A percentile compares a stretch with the other conserved stretches of the same genome.
Conservation (phyloP, 1,139 yeast species). For the Candida pseudoviswanathii region DNA sequence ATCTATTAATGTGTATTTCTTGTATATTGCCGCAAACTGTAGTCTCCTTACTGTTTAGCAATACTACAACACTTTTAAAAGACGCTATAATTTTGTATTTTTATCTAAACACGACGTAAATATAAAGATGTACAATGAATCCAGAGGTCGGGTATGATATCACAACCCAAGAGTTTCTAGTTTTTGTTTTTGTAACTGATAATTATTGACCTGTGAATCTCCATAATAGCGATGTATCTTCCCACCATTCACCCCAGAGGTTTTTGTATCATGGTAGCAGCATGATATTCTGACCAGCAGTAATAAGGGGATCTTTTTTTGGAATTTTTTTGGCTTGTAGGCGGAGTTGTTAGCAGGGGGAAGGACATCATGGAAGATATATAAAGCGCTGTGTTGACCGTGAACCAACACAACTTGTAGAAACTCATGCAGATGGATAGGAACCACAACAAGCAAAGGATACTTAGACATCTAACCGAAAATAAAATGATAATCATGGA, state of each 20-base stretch:
- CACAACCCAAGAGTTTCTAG: not conserved
- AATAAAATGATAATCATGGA: not conserved
- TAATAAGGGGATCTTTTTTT: not conserved
- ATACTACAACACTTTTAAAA: not conserved
- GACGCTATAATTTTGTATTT: not conserved
- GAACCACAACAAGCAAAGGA: constrained; percentile 1
- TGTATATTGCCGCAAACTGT: too few relatives aligned
- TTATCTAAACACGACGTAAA: not conserved
- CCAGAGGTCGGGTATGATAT: not conserved
- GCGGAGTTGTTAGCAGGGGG: not conserved
- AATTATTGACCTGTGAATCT: constrained; percentile 5
- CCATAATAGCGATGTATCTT: not conserved
- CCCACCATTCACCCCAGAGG: not conserved
- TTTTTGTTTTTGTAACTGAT: too few relatives aligned
- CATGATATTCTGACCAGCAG: constrained; percentile 9
- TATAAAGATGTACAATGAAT: not conserved
- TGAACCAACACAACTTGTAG: not conserved
- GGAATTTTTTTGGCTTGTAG: not conserved
- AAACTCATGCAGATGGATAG: not conserved
- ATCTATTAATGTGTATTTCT: too few relatives aligned
- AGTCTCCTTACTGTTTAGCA: too few relatives aligned
- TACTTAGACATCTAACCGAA: constrained; percentile 1
- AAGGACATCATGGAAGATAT: not conserved
- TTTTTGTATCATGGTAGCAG: constrained; percentile 3
- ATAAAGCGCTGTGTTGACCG: not conserved